Percentiles rank a stretch among this genome's conserved stretches.
phyloP scores from a whole-genome alignment of 176 grass and related monocot genomes.

The Phragmites australis region DNA sequence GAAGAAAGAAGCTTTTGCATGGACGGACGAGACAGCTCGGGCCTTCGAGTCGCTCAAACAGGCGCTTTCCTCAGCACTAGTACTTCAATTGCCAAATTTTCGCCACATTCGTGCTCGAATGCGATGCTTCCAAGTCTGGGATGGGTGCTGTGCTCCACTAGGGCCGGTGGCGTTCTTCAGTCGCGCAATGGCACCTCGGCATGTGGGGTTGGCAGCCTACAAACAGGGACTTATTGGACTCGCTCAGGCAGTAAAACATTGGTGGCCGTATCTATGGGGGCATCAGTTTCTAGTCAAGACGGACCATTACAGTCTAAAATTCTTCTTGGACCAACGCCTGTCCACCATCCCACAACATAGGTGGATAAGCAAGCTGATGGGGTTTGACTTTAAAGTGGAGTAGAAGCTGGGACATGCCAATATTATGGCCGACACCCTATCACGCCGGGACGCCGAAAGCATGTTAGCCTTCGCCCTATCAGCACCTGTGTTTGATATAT shows the following conservation, averaged over 20 bases:
- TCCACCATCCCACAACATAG: neutral
- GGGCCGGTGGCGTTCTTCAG: neutral
- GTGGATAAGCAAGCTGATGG: too few relatives aligned
- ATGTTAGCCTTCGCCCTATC: neutral
- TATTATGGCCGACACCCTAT: neutral
- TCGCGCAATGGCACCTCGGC: neutral
- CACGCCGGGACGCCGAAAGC: neutral
- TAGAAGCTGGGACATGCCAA: too few relatives aligned
- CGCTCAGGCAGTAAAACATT: neutral
- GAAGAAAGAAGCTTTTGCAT: neutral
- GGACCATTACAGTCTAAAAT: neutral
- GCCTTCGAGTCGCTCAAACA: neutral
- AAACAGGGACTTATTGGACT: too few relatives aligned
- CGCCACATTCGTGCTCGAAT: neutral
- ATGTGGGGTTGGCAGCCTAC: too few relatives aligned
- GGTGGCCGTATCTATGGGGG: too few relatives aligned
- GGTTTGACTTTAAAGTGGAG: too few relatives aligned
- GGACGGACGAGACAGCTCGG: neutral
- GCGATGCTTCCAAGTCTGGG: neutral
- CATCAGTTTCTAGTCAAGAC: neutral
- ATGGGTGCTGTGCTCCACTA: neutral
- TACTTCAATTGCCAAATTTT: neutral
- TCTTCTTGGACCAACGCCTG: neutral
- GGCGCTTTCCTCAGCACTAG: neutral
- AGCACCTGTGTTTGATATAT: too few relatives aligned